phyloP scores from a whole-genome alignment of 2,329 filamentous ascomycete species.

The Trichoderma arundinaceum region DNA sequence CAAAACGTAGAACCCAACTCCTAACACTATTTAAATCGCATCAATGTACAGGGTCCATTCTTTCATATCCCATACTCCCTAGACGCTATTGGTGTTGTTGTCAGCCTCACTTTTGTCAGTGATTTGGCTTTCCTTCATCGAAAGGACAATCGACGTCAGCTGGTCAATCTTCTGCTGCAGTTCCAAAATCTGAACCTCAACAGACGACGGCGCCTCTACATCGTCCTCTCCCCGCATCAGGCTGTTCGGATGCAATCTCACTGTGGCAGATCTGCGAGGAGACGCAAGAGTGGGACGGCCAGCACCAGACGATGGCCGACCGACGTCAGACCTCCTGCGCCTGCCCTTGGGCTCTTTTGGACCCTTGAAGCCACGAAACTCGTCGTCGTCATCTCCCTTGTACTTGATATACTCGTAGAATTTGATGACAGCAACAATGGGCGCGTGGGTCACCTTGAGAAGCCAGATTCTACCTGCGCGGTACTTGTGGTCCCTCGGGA shows the following conservation, averaged over 20 bases:
- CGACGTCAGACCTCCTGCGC: constrained; percentile 35
- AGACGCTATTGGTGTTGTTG: background rate
- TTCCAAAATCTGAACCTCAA: constrained; percentile 61
- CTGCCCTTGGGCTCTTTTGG: constrained; percentile 43
- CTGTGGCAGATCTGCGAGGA: constrained; percentile 34
- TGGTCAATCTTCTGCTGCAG: constrained; percentile 64
- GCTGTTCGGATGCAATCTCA: constrained; percentile 29
- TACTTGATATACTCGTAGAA: constrained; percentile 64
- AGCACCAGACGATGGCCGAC: constrained; percentile 33
- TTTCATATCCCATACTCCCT: background rate
- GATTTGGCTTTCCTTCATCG: constrained; percentile 50
- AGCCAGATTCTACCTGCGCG: constrained; percentile 65
- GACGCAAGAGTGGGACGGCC: constrained; percentile 29
- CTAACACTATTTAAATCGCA: background rate
- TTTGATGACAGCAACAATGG: constrained; percentile 72
- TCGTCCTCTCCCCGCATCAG: constrained; percentile 43
- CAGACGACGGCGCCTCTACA: constrained; percentile 46
- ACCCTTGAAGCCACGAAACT: constrained; percentile 57
- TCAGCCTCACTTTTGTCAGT: background rate
- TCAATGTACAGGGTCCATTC: background rate
- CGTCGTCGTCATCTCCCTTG: constrained; percentile 47
- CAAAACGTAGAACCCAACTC: background rate
- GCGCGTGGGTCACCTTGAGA: constrained; percentile 68
- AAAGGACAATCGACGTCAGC: constrained; percentile 58
- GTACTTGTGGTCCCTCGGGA: constrained; percentile 67